Percentiles rank a stretch among this genome's conserved stretches.
Evolutionary conservation across 2,329 filamentous ascomycete genomes (phyloP).

Genomic region (Fusarium sacchari): DNA sequence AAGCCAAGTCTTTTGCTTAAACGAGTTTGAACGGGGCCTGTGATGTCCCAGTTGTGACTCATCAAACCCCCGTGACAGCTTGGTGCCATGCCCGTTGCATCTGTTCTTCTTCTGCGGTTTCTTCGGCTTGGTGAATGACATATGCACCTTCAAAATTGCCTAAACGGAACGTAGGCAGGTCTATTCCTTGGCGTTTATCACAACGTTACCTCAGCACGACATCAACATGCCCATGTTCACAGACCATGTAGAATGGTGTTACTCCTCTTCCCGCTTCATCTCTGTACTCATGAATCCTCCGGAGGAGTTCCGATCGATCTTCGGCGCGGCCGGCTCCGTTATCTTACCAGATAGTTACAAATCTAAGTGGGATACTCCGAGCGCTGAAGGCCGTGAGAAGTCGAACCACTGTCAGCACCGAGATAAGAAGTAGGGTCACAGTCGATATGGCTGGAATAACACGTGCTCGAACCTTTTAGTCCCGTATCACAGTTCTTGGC

Average conservation of each 20-base stretch:
- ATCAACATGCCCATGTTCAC: not conserved
- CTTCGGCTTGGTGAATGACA: not conserved
- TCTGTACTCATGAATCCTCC: fast-evolving
- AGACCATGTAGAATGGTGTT: too few relatives aligned
- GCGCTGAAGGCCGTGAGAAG: fast-evolving
- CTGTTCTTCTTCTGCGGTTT: not conserved
- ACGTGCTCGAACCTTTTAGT: not conserved
- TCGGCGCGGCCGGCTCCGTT: not conserved
- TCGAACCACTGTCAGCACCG: not conserved
- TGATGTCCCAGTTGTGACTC: not conserved
- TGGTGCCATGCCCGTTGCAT: fast-evolving
- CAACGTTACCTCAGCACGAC: not conserved
- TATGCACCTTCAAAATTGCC: not conserved
- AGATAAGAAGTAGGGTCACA: not conserved
- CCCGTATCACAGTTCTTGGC: not conserved
- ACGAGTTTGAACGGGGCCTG: too few relatives aligned
- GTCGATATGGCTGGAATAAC: not conserved
- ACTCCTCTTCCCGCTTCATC: too few relatives aligned
- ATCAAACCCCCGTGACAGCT: not conserved
- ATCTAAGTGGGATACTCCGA: not conserved
- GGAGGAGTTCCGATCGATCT: not conserved
- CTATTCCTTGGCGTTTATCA: not conserved
- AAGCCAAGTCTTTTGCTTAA: not conserved
- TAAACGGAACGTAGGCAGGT: not conserved
- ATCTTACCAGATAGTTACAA: not conserved